Percentiles rank a stretch among this genome's conserved stretches.
Conservation (phyloP, 257 asterid genomes). For the Solanum clarkiae region DNA sequence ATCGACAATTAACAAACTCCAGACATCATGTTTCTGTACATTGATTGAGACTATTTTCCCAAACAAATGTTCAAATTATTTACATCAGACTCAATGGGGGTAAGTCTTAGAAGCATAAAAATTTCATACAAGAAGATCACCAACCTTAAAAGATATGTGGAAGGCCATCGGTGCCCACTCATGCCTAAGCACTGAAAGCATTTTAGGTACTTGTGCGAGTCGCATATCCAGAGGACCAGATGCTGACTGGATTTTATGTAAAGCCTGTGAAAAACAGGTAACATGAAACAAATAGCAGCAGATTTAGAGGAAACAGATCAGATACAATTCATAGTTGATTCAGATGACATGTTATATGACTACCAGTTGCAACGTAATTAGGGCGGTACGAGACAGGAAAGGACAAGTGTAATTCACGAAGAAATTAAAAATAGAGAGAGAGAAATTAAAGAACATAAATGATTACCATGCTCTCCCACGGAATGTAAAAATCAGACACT, state of each 20-base stretch:
- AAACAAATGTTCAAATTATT: too few relatives aligned
- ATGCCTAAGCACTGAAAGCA: conserved; percentile 71
- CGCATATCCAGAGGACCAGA: conserved; percentile 84
- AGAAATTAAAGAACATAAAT: background rate
- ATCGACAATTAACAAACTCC: too few relatives aligned
- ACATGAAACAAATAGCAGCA: background rate
- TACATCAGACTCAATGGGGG: too few relatives aligned
- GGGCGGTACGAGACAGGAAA: background rate
- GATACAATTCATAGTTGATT: background rate
- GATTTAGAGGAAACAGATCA: background rate
- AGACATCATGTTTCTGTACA: too few relatives aligned
- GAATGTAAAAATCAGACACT: conserved; percentile 91
- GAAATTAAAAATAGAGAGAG: background rate
- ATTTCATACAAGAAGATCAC: background rate
- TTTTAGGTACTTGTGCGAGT: conserved; percentile 88
- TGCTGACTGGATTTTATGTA: conserved; percentile 79
- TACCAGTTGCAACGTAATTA: background rate
- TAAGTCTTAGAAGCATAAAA: too few relatives aligned
- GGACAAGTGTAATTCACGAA: background rate
- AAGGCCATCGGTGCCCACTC: conserved; percentile 91
- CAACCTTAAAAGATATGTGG: conserved; percentile 84
- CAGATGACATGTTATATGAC: background rate
- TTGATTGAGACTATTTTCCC: too few relatives aligned
- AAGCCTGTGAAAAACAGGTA: conserved; percentile 23
- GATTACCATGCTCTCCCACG: conserved; percentile 89